Evolutionary conservation across 352 stramenopile genomes (phyloP), one percentile per base, ranked within the genome.

Genomic region (Achlya hypogyna): DNA sequence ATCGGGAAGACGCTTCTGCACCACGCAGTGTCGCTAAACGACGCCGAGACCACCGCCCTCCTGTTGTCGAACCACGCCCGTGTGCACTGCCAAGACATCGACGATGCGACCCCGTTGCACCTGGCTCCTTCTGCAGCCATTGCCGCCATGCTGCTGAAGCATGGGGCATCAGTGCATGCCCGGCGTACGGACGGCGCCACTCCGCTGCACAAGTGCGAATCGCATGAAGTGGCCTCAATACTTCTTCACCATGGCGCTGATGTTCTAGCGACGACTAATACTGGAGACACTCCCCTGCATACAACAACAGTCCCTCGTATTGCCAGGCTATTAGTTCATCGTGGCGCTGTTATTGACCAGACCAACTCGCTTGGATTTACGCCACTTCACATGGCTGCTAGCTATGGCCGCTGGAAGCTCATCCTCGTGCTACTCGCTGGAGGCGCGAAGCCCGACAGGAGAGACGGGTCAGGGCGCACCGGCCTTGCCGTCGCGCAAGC

Each of bases 381-480:
- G 12, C 60, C 60, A 8, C 25, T 67, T 16, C 60, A 67, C 34
- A 6, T 67, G 12, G 60, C 60, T 4, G 43, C 38, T 10, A 67
- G 60, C 25, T 67, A 59, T 67, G 60, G 60, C 8, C 40, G 60
- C 20, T 67, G 60, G 60, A 18, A 16, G 5, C 32, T 67, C n/a
- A 25, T 43, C 28, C 6, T 34, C 4, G 60, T 49, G 9, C 60
- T 67, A 4, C 51, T 67, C 22, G 29, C 8, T 29, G 29, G 34
- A n/a, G 25, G 31, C n/a, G 60, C 60, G 1, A 10, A n/a, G 9
- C n/a, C 51, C 5, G 43, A 67, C 51, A 16, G 9, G 3, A n/a
- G 12, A 40, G 60, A 67, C 23, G 12, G 22, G n/a, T 27, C 22
- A 22, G 51, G 45, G 32, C 60, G 60, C 23, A 67, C 60, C 4